These are phyloP conservation scores for Neospermospora avenae DNA, from an alignment of 2,329 filamentous ascomycete genomes.

Conservation along the genomic window DNA sequence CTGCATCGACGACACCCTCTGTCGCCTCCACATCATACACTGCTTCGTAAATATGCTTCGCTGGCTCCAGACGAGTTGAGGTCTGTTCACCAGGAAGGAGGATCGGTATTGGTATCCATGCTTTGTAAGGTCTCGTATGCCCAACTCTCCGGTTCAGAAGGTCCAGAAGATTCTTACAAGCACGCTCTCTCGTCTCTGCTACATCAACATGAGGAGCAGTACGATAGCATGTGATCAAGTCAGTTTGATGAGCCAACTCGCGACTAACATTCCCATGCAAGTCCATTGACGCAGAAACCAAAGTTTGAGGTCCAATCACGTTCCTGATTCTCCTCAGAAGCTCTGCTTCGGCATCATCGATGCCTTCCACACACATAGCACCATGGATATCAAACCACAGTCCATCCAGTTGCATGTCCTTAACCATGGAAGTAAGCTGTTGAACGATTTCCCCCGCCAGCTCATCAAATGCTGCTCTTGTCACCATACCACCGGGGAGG, in stretches of 20 bases:
- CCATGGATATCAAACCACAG: constrained; percentile 56
- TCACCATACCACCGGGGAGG: constrained; percentile 48
- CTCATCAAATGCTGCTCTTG: constrained; percentile 44
- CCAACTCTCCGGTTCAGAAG: constrained; percentile 34
- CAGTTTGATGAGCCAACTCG: constrained; percentile 46
- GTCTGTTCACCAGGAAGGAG: constrained; percentile 53
- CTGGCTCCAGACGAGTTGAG: constrained; percentile 50
- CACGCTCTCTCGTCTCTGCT: constrained; percentile 48
- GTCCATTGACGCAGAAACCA: constrained; percentile 54
- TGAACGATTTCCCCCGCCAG: constrained; percentile 42
- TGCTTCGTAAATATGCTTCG: constrained; percentile 47
- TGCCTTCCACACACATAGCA: constrained; percentile 50
- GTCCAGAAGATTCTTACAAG: constrained; percentile 47
- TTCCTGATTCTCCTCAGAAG: constrained; percentile 44
- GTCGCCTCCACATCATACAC: constrained; percentile 43
- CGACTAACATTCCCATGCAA: constrained; percentile 53
- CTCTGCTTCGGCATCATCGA: constrained; percentile 48
- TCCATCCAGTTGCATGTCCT: constrained; percentile 40
- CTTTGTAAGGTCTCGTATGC: constrained; percentile 44
- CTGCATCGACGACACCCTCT: constrained; percentile 46
- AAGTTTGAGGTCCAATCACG: constrained; percentile 43
- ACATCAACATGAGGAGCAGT: constrained; percentile 49
- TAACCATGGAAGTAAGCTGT: constrained; percentile 40
- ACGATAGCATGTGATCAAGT: constrained; percentile 49
- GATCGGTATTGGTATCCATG: constrained; percentile 50